phyloP scores from a whole-genome alignment of 2,329 filamentous ascomycete genomes.

The Emergomyces pasteurianus region DNA sequence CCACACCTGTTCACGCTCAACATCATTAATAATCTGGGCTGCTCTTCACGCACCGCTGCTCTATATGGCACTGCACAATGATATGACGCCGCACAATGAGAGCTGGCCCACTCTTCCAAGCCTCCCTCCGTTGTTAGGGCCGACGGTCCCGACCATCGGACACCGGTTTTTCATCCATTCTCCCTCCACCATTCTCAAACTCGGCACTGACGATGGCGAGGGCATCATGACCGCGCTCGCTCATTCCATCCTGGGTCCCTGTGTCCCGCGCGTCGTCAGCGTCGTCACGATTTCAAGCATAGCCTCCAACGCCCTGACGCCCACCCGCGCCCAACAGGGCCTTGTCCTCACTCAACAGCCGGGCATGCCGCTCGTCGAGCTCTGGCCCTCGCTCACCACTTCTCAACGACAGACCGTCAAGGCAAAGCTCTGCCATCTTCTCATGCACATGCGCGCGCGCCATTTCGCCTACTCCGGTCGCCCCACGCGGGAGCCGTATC shows the following conservation, averaged over 20 bases:
- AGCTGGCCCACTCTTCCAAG: conserved; percentile 6
- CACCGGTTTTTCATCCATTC: conserved; percentile 8
- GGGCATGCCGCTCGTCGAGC: conserved; percentile 7
- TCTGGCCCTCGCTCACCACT: conserved; percentile 11
- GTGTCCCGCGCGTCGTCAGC: conserved; percentile 8
- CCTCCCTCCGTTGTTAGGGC: conserved; percentile 4
- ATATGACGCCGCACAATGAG: conserved; percentile 1
- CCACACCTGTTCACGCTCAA: neutral
- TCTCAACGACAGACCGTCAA: conserved; percentile 7
- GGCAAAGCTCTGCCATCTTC: conserved; percentile 6
- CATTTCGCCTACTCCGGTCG: conserved; percentile 12
- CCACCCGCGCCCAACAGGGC: conserved; percentile 1
- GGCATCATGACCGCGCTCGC: conserved; percentile 9
- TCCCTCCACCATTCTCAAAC: conserved; percentile 10
- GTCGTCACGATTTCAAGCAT: neutral
- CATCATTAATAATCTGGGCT: neutral
- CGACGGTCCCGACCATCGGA: conserved; percentile 8
- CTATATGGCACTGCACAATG: conserved; percentile 2
- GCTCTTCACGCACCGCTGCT: neutral
- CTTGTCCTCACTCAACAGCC: conserved; percentile 7
- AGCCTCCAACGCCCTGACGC: neutral
- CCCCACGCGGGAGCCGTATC: conserved; percentile 8
- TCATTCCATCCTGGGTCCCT: conserved; percentile 9
- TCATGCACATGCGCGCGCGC: conserved; percentile 9
- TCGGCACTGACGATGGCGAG: conserved; percentile 7